A percentile compares a stretch with the other conserved stretches of the same genome.
Evolutionary conservation across 805 yeast genomes (phyloP).

Genomic region (Wickerhamiella kurtzmanii): DNA sequence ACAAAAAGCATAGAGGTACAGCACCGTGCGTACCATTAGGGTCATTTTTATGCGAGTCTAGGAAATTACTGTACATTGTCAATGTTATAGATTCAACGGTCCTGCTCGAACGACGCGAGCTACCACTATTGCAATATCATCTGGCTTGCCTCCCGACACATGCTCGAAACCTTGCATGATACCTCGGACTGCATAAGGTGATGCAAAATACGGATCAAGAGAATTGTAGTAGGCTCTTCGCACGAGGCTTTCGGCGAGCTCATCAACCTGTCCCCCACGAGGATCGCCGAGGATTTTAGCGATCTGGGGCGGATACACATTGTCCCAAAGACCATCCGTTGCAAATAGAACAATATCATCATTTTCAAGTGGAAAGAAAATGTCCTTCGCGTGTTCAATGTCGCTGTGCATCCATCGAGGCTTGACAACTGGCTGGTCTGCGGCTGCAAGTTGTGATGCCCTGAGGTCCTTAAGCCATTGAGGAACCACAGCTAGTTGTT

Average conservation of each 20-base stretch:
- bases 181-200: conserved; percentile 71
- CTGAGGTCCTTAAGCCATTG: conserved; percentile 24
- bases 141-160: conserved; percentile 81
- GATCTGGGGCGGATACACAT: conserved; percentile 41
- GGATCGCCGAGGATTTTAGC: conserved; percentile 8
- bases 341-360: conserved; percentile 75
- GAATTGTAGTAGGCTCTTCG: conserved; percentile 54
- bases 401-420: conserved; percentile 41
- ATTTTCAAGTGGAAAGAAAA: conserved; percentile 47
- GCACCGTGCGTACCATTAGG: too few relatives aligned
- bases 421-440: background rate
- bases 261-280: conserved; percentile 25
- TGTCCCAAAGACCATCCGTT: conserved; percentile 90
- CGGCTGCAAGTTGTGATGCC: conserved; percentile 1
- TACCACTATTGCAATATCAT: conserved; percentile 77
- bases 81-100: background rate
- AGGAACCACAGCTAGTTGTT: conserved; percentile 79
- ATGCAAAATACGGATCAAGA: conserved; percentile 57
- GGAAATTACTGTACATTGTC: background rate
- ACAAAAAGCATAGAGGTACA: too few relatives aligned
- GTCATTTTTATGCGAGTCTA: too few relatives aligned
- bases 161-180: conserved; percentile 30
- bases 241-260: conserved; percentile 45
- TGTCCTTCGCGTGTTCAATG: conserved; percentile 57
- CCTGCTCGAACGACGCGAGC: conserved; percentile 36